Conservation (phyloP, 2,329 filamentous ascomycete genomes). For the Trichoderma breve region DNA sequence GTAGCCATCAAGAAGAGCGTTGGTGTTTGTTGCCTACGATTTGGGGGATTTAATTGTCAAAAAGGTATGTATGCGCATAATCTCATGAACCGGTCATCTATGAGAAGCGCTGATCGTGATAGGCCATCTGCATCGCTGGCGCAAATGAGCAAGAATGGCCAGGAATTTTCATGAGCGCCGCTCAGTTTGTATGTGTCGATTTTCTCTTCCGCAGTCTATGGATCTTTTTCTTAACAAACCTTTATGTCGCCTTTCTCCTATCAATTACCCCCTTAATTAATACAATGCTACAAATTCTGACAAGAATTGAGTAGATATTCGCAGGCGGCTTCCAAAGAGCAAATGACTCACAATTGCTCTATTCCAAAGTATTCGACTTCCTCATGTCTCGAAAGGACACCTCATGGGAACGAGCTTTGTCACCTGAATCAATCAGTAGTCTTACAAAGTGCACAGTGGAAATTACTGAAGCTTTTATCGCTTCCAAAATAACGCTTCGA, state of each 20-base stretch:
- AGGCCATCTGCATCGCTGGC: not conserved
- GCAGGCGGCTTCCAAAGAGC: not conserved
- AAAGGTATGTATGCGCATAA: not conserved
- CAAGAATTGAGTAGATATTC: not conserved
- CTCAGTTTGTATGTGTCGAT: not conserved
- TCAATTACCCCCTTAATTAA: not conserved
- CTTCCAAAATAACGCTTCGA: not conserved
- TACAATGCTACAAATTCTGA: not conserved
- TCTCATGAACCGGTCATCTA: not conserved
- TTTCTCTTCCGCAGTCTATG: not conserved
- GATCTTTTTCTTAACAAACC: not conserved
- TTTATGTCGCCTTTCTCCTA: no score
- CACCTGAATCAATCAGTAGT: not conserved
- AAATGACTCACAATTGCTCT: not conserved
- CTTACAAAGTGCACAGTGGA: not conserved
- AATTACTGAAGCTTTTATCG: not conserved
- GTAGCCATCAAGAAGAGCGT: not conserved
- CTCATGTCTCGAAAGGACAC: not conserved
- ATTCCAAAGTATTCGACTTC: not conserved
- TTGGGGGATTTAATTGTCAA: not conserved
- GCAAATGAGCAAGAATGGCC: not conserved
- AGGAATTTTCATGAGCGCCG: not conserved
- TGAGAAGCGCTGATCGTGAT: not conserved
- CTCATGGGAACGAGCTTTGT: not conserved
- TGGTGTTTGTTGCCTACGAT: not conserved